Evolutionary conservation across 768 basidiomycete genomes (phyloP).

Genomic region (Hericium rajendrae): DNA sequence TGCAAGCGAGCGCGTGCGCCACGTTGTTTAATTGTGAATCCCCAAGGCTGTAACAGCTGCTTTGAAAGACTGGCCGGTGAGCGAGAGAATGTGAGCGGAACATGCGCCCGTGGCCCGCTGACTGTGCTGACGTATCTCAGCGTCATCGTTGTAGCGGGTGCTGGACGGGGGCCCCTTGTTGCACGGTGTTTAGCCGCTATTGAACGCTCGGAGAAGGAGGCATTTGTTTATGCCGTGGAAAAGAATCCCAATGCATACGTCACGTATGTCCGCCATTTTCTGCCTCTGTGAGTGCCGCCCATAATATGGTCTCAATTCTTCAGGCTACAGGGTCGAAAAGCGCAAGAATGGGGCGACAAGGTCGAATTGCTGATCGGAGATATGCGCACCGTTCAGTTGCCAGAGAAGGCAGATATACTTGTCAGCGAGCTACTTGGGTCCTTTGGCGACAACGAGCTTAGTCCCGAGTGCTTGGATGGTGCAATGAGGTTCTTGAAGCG

Average conservation of each 20-base stretch:
- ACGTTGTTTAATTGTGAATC: background rate
- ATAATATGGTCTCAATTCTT: background rate
- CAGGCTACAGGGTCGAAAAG: constrained; percentile 79
- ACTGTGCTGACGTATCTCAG: constrained; percentile 27
- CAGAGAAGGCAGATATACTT: constrained; percentile 85
- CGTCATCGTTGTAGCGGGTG: constrained; percentile 85
- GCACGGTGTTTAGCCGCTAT: constrained; percentile 75
- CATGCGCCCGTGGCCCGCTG: background rate
- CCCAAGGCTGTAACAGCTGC: constrained; percentile 71
- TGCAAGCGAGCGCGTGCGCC: too few species aligned
- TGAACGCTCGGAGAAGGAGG: constrained; percentile 51
- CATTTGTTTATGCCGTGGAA: constrained; percentile 79
- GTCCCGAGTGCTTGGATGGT: constrained; percentile 96
- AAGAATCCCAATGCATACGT: constrained; percentile 96
- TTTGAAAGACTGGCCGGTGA: constrained; percentile 57
- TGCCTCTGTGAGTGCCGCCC: background rate
- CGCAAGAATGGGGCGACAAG: constrained; percentile 70
- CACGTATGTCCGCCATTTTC: constrained; percentile 49
- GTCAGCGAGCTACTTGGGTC: constrained; percentile 94
- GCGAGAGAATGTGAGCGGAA: constrained; percentile 49
- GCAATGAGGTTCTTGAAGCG: constrained; percentile 88
- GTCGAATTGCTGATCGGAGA: constrained; percentile 89
- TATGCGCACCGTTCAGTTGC: constrained; percentile 78
- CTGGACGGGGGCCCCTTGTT: constrained; percentile 90
- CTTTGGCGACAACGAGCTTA: constrained; percentile 97